Base-by-base conservation (phyloP, 805 yeast species). In the Candida glaebosa region DNA sequence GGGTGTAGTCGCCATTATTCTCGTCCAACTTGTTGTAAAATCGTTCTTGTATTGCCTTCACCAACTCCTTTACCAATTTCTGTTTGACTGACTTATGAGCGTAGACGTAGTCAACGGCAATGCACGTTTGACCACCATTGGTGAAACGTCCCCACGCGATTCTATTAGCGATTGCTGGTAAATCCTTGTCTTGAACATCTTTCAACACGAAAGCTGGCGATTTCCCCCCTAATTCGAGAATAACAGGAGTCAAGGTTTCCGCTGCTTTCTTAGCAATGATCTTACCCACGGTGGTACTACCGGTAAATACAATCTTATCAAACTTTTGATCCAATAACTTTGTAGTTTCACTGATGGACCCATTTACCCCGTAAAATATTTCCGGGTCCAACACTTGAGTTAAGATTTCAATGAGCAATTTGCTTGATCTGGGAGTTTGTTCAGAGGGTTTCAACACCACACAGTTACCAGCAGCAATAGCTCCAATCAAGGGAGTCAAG, bases 161-260 rank as follows among this genome's bases (percentile, higher is more conserved):
- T 61, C 97, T 76, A 48, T 73, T 74, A 18, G 88, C 69, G 32
- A 71, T 48, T 1, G 65, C 60, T 7, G 62, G 55, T 26, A 80
- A 50, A 42, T 78, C 70, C n/a, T 51, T 56, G 42, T 70, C 68
- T 10, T 65, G 65, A 38, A 73, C 63, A 47, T 67, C 69, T 36
- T 67, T 72, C 39, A 88, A 74, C 8, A 90, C 67, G 51, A 89
- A 75, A 2, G 78, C 85, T 0, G 98, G 98, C 5, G 91, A 83
- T 61, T 91, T 91, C 4, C 98, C 98, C 40, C 98, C 97, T 34
- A 90, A 70, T 63, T 90, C 98, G 46, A 90, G 71, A 6, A 85
- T 63, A 8, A 76, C 75, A 1, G 97, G 97, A 1, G 95, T 87
- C 50, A 90, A 70, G 16, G 78, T 75, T 62, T 86, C 80, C n/a